phyloP scores from a whole-genome alignment of 768 basidiomycete genomes.

The Dictyophora rubrovolvata region DNA sequence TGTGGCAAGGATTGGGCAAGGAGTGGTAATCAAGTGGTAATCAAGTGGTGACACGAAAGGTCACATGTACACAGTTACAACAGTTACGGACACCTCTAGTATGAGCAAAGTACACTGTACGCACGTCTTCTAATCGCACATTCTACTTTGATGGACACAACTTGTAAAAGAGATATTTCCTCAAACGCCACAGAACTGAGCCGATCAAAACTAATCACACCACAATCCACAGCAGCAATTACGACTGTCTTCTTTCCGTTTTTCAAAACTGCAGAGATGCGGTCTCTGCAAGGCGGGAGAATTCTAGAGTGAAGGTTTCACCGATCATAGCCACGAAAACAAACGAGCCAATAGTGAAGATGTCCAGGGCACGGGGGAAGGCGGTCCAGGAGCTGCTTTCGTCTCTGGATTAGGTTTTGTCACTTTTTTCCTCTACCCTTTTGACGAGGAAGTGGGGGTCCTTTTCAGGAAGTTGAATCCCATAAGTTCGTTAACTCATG shows the following conservation, averaged over 20 bases:
- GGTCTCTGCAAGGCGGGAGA: slow-evolving; percentile 20
- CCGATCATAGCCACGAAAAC: slow-evolving; percentile 20
- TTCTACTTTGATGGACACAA: too few relatives aligned
- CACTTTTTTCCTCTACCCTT: slow-evolving; percentile 23
- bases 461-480: slow-evolving; percentile 47
- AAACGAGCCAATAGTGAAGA: slow-evolving; percentile 9
- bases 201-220: slow-evolving; percentile 79
- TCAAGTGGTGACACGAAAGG: too few relatives aligned
- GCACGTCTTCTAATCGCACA: too few relatives aligned
- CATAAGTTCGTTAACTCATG: slow-evolving; percentile 71
- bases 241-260: slow-evolving; percentile 76
- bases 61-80: too few relatives aligned
- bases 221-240: slow-evolving; percentile 81
- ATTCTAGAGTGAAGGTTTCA: slow-evolving; percentile 3
- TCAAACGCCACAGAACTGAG: slow-evolving; percentile 81
- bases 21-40: too few relatives aligned
- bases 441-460: slow-evolving; percentile 50
- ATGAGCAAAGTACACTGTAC: too few relatives aligned
- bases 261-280: slow-evolving; percentile 69
- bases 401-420: slow-evolving; percentile 12
- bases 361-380: not conserved
- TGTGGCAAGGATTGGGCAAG: too few relatives aligned
- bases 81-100: too few relatives aligned
- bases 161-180: slow-evolving; percentile 61
- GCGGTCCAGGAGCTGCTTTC: not conserved